Base-by-base conservation (phyloP, 2,329 filamentous ascomycete species). In the Microascus cirrosus region DNA sequence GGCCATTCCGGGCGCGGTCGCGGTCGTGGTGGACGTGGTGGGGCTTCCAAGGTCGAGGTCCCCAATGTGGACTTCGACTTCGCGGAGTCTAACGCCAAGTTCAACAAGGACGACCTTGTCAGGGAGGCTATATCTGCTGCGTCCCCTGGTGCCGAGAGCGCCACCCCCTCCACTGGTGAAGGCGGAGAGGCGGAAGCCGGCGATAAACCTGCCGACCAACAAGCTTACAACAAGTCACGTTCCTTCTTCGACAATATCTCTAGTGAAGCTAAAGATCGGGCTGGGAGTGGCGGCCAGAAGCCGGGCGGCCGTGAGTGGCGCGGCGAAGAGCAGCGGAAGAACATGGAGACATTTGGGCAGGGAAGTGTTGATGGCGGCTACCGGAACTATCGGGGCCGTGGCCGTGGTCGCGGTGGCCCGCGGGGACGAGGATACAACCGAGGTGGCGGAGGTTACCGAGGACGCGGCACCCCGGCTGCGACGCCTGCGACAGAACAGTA, bases 221-320 rank as follows among this genome's bases (percentile, higher is more conserved):
- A 73, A 34, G 80, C 83, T 0, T 99, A 99, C 74, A 93, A 96
- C 76, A 96, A 91, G 73, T 80, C 85, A 5, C 84, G 77, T 3
- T 96, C 90, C 1, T 99, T 99, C 78, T 99, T 99, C 68, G 94
- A 99, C 73, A 96, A 99, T 71, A 96, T 99, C 62, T 95, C 90
- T 1, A 95, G 90, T 63, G 94, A 99, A 69, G 82, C 89, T 61
- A 95, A 89, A 71, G 94, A 99, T 63, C 84, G 94, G 51, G 85
- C 89, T 56, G 89, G 93, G 61, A 85, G 85, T 45, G 78, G 77
- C 50, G 80, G 80, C 4, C 80, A 83, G 61, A 83, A 84, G 69
- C 78, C 84, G n/a, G 86, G 87, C 59, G 91, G 90, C 35, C 84
- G 89, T 54, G 90, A 95, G 70, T 95, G 94, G 84, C 85, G 94